Evolutionary conservation across 129 eudicot genomes (phyloP).

Genomic region (Flaveria brownii): DNA sequence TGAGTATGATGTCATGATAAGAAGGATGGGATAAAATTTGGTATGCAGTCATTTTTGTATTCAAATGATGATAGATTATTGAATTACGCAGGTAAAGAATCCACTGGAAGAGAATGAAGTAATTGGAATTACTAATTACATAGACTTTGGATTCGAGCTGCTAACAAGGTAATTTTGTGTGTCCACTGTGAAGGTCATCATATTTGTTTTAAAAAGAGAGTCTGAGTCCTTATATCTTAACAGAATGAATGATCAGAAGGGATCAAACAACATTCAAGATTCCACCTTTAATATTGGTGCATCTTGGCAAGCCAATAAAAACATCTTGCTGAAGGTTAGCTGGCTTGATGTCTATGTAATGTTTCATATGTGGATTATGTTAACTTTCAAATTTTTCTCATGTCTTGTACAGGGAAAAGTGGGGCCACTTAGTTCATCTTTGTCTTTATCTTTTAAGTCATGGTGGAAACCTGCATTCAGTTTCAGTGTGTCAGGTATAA

Average conservation of each 20-base stretch:
- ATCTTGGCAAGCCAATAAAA: slow-evolving; percentile 98
- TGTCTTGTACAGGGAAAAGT: slow-evolving; percentile 63
- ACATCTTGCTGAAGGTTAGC: slow-evolving; percentile 74
- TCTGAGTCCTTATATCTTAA: slow-evolving; percentile 19
- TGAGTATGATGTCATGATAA: not conserved
- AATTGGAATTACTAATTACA: slow-evolving; percentile 86
- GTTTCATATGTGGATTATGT: not conserved
- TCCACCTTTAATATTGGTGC: slow-evolving; percentile 92
- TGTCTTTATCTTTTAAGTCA: slow-evolving; percentile 86
- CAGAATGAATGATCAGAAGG: slow-evolving; percentile 59
- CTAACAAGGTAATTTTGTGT: slow-evolving; percentile 58
- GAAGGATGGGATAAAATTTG: not conserved
- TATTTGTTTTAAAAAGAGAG: slow-evolving; percentile 2
- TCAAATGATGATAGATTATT: not conserved
- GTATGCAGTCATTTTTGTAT: not conserved
- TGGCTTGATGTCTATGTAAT: slow-evolving; percentile 13
- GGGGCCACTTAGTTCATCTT: slow-evolving; percentile 80
- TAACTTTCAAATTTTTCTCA: not conserved
- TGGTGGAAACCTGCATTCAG: slow-evolving; percentile 99
- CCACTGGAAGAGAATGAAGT: slow-evolving; percentile 74
- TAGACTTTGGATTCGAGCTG: slow-evolving; percentile 91
- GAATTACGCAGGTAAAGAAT: slow-evolving; percentile 65
- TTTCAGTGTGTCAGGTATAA: slow-evolving; percentile 72
- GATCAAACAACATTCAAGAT: slow-evolving; percentile 56
- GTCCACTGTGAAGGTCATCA: not conserved